A percentile compares a stretch with the other conserved stretches of the same genome.
These are phyloP conservation scores for Trichosanthes truncata DNA, from an alignment of 306 rosid genomes.

Conservation along the genomic window DNA sequence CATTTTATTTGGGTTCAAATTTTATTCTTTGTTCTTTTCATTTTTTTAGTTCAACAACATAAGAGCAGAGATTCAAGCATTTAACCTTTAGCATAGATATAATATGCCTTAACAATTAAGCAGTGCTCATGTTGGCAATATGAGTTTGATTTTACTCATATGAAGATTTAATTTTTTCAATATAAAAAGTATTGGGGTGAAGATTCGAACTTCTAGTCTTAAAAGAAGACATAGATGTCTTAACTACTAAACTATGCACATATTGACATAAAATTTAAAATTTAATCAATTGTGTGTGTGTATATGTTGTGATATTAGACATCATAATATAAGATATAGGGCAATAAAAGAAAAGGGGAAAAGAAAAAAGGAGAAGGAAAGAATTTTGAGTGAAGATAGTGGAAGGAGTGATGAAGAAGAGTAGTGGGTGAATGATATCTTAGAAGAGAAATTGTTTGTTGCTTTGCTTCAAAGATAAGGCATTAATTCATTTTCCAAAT, in stretches of 20 bases:
- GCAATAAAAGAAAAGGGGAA: background rate
- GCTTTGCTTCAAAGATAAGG: constrained; percentile 66
- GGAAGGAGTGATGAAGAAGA: constrained; percentile 14
- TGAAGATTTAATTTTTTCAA: too few species aligned
- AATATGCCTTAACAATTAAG: background rate
- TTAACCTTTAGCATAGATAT: background rate
- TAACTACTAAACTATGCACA: background rate
- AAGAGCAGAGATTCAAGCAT: background rate
- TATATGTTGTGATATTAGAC: background rate
- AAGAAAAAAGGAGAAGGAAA: background rate
- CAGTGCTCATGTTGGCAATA: too few species aligned
- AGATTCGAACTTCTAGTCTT: too few species aligned
- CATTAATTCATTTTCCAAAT: background rate
- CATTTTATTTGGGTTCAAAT: background rate
- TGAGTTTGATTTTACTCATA: background rate
- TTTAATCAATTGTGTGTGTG: background rate
- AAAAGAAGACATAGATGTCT: background rate
- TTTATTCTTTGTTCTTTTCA: background rate
- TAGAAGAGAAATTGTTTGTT: constrained; percentile 11
- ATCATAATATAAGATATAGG: background rate
- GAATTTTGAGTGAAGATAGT: background rate
- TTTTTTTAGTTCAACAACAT: background rate
- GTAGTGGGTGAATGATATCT: constrained; percentile 18
- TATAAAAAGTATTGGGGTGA: background rate
- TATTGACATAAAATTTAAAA: background rate